These are phyloP conservation scores for Kodamaea lidongshanica DNA, from an alignment of 805 yeast species.

Conservation along the genomic window DNA sequence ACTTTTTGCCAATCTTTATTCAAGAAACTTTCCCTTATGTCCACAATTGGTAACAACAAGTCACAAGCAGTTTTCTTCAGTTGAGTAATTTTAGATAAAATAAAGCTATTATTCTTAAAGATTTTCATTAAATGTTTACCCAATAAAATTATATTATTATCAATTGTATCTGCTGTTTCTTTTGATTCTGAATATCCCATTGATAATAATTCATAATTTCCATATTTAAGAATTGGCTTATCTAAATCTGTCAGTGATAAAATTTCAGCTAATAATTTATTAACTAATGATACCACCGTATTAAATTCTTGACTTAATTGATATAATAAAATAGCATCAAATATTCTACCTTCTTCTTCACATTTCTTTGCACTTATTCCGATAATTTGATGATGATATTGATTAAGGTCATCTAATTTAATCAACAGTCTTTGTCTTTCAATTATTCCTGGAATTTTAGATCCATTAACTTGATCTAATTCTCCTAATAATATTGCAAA, in stretches of 20 bases:
- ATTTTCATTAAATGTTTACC: conserved; percentile 40
- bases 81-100: conserved; percentile 48
- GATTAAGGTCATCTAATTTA: conserved; percentile 49
- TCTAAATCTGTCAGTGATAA: conserved; percentile 66
- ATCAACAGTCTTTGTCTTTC: conserved; percentile 70
- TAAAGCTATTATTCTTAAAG: conserved; percentile 52
- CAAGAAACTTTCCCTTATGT: conserved; percentile 57
- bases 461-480: conserved; percentile 60
- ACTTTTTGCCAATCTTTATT: conserved; percentile 54
- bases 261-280: conserved; percentile 71
- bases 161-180: conserved; percentile 34
- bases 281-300: conserved; percentile 69
- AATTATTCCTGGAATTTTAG: conserved; percentile 73
- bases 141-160: conserved; percentile 42
- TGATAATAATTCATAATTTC: conserved; percentile 29
- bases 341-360: conserved; percentile 83
- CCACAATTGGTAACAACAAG: conserved; percentile 58
- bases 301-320: conserved; percentile 86
- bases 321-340: conserved; percentile 79
- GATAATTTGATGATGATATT: conserved; percentile 64
- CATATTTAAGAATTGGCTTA: conserved; percentile 41
- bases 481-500: conserved; percentile 81
- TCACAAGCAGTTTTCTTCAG: conserved; percentile 61
- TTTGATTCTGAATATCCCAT: conserved; percentile 26
- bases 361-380: conserved; percentile 82